Conservation (phyloP, 2,329 filamentous ascomycete genomes). For the Colletotrichum higginsianum region DNA sequence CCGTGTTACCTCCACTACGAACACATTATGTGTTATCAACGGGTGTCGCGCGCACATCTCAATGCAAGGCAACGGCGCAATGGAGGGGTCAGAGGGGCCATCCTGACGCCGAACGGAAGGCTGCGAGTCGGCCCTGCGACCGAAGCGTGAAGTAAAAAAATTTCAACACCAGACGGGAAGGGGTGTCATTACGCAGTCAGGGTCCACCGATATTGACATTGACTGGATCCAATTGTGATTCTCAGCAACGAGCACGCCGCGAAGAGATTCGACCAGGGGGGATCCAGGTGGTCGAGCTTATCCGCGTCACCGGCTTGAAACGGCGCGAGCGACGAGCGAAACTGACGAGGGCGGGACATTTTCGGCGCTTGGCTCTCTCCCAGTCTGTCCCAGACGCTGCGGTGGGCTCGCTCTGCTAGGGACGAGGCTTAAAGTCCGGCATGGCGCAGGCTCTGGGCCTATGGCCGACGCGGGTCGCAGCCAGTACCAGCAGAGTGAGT, state of each 20-base stretch:
- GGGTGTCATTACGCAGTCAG: constrained; percentile 39
- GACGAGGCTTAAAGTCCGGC: constrained; percentile 37
- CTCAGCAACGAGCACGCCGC: constrained; percentile 13
- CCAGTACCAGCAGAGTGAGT: constrained; percentile 27
- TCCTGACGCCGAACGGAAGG: constrained; percentile 25
- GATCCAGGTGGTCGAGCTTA: constrained; percentile 37
- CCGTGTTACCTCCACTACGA: not conserved
- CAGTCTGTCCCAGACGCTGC: constrained; percentile 7
- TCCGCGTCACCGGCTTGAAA: constrained; percentile 41
- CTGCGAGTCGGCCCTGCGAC: constrained; percentile 31
- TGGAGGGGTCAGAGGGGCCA: constrained; percentile 38
- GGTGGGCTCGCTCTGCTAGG: constrained; percentile 7
- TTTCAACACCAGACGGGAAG: constrained; percentile 21
- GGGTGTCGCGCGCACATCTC: constrained; percentile 36
- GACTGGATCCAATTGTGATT: constrained; percentile 27
- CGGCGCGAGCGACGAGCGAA: constrained; percentile 32
- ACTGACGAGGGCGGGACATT: constrained; percentile 24
- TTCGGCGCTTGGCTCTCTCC: constrained; percentile 35
- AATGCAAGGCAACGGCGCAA: constrained; percentile 19
- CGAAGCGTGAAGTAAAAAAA: constrained; percentile 18
- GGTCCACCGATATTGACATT: constrained; percentile 33
- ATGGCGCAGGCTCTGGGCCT: not conserved
- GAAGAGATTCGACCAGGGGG: constrained; percentile 30
- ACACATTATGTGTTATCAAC: constrained; percentile 1
- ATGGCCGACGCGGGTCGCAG: constrained; percentile 26